Percentiles rank a stretch among this genome's conserved stretches.
Conservation (phyloP, 352 stramenopile species). For the Saprolegnia parasitica region DNA sequence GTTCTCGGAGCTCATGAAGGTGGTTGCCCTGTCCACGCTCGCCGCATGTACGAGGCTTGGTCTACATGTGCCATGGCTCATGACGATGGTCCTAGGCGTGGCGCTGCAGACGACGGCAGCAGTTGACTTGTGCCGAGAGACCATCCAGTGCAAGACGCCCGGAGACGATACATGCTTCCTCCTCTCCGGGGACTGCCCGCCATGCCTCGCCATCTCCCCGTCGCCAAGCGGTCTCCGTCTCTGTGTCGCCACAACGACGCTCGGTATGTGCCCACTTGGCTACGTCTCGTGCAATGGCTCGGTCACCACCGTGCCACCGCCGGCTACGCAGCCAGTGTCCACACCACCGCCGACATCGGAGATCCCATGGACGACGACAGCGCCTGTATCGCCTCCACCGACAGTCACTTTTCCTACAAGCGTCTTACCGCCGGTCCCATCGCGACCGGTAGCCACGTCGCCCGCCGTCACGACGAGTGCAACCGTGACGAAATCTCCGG, state of each 20-base stretch:
- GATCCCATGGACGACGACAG: neutral
- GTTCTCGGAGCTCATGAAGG: no score
- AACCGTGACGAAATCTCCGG: neutral
- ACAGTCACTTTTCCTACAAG: constrained; percentile 12
- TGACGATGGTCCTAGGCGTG: neutral
- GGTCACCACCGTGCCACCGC: neutral
- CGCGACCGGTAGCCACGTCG: neutral
- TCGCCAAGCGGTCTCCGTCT: neutral
- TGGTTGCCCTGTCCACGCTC: no score
- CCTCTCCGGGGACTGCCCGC: neutral
- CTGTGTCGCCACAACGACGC: neutral
- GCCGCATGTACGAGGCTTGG: neutral
- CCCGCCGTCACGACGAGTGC: neutral
- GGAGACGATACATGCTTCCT: neutral
- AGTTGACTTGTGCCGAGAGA: constrained; percentile 6
- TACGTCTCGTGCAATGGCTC: constrained; percentile 13
- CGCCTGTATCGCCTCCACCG: neutral
- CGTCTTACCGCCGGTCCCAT: neutral
- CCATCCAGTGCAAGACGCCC: neutral
- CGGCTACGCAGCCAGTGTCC: neutral
- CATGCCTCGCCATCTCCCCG: neutral
- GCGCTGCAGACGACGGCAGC: neutral
- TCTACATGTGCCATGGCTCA: neutral
- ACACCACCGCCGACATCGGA: neutral
- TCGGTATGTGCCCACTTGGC: constrained; percentile 10